These are phyloP conservation scores for Fomitiporia mediterranea DNA, from an alignment of 1,284 basidiomycete species.

Conservation along the genomic window DNA sequence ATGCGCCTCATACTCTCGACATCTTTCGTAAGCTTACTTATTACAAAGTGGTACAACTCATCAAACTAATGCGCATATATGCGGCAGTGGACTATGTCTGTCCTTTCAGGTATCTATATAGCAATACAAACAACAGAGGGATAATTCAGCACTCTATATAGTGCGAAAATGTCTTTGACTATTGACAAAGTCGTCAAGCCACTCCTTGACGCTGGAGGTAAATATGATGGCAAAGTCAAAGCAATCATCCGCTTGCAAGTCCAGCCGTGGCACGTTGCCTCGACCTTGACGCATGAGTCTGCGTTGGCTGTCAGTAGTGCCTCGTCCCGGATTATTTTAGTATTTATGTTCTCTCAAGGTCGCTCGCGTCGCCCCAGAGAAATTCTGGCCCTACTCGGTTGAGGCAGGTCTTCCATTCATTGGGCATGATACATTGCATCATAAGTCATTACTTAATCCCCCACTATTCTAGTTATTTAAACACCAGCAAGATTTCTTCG, in stretches of 20 bases:
- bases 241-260: conserved; percentile 78
- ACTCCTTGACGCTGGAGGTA: conserved; percentile 52
- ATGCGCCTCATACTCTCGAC: conserved; percentile 81
- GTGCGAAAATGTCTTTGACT: conserved; percentile 57
- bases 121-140: conserved; percentile 23
- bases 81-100: conserved; percentile 91
- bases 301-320: conserved; percentile 60
- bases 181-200: conserved; percentile 61
- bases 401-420: conserved; percentile 42
- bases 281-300: conserved; percentile 78
- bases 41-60: background rate
- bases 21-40: conserved; percentile 52
- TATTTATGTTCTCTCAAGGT: conserved; percentile 37
- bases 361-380: conserved; percentile 60
- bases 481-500: conserved; percentile 72
- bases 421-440: background rate
- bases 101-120: conserved; percentile 60
- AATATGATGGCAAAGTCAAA: conserved; percentile 76
- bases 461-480: conserved; percentile 63
- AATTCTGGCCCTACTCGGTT: conserved; percentile 75
- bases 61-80: background rate
- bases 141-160: conserved; percentile 26
- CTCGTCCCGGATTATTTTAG: background rate
- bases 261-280: conserved; percentile 79
- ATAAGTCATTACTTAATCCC: conserved; percentile 14